Conservation (phyloP, 139 green algal species). For the Auxenochlorella pyrenoidosa region DNA sequence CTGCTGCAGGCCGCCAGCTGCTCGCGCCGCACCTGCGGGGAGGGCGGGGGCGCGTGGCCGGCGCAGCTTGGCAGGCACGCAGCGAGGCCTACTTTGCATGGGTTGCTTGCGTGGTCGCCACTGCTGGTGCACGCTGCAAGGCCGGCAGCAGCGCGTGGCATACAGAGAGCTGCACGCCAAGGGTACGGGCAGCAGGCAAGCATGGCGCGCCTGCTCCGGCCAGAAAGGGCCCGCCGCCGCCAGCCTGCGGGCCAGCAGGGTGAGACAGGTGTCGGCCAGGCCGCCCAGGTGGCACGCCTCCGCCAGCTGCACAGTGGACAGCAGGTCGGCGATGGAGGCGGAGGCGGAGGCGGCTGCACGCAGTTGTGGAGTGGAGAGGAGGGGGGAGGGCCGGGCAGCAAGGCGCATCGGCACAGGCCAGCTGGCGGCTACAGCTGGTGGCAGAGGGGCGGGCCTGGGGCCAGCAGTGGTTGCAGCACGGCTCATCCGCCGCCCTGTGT, state of each 20-base stretch:
- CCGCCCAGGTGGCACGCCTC: conserved; percentile 14
- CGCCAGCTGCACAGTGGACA: conserved; percentile 10
- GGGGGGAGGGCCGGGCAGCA: neutral
- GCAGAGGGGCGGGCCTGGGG: neutral
- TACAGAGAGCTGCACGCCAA: too few relatives aligned
- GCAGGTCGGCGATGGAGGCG: neutral
- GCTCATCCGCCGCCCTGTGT: too few relatives aligned
- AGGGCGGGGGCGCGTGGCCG: too few relatives aligned
- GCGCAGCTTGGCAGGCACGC: too few relatives aligned
- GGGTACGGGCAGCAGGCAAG: neutral
- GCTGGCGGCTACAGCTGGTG: neutral
- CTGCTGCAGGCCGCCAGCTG: conserved; percentile 13
- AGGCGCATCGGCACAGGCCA: too few relatives aligned
- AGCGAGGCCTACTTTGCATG: too few relatives aligned
- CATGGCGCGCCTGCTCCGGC: neutral
- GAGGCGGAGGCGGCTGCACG: neutral
- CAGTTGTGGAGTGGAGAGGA: too few relatives aligned
- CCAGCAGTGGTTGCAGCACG: too few relatives aligned
- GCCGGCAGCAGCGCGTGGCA: too few relatives aligned
- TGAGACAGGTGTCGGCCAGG: conserved; percentile 16
- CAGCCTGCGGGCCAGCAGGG: conserved; percentile 9
- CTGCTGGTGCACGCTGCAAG: too few relatives aligned
- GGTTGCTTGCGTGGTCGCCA: too few relatives aligned
- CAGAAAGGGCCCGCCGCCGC: conserved; percentile 13
- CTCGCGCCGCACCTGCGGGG: neutral